phyloP scores from a whole-genome alignment of 441 rosid species.

The Corymbia citriodora region DNA sequence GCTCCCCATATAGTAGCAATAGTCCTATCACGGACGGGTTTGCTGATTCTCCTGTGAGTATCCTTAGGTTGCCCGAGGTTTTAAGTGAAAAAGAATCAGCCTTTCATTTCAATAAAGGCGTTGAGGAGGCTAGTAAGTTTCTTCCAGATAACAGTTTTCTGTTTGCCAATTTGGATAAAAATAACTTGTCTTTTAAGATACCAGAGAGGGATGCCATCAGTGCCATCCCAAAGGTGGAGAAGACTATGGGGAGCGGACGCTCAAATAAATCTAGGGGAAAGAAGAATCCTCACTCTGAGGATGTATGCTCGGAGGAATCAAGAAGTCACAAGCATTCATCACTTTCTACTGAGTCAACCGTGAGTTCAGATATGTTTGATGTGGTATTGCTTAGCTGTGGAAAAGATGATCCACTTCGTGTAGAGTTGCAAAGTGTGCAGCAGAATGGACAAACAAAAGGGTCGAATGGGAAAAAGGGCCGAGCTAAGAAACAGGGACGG shows the following conservation, averaged over 20 bases:
- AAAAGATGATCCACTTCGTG: slow-evolving; percentile 38
- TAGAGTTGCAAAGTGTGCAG: slow-evolving; percentile 27
- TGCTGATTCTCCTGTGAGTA: slow-evolving; percentile 31
- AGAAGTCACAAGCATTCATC: slow-evolving; percentile 35
- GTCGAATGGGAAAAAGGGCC: slow-evolving; percentile 19
- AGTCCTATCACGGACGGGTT: slow-evolving; percentile 16
- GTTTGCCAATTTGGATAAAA: slow-evolving; percentile 9
- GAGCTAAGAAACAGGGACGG: slow-evolving; percentile 25
- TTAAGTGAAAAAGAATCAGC: slow-evolving; percentile 18
- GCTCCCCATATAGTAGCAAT: slow-evolving; percentile 20
- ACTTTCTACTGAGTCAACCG: slow-evolving; percentile 20
- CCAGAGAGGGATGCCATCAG: slow-evolving; percentile 13
- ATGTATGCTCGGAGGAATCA: slow-evolving; percentile 10
- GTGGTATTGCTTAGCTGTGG: slow-evolving; percentile 34
- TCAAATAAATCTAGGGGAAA: slow-evolving; percentile 24
- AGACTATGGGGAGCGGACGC: background rate
- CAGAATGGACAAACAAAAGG: slow-evolving; percentile 13
- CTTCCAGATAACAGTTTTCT: slow-evolving; percentile 21
- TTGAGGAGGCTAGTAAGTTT: slow-evolving; percentile 41
- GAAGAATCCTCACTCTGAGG: slow-evolving; percentile 25
- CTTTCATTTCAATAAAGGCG: slow-evolving; percentile 28
- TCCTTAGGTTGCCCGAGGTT: slow-evolving; percentile 26
- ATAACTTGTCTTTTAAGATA: slow-evolving; percentile 18
- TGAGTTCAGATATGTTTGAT: slow-evolving; percentile 51
- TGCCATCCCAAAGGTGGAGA: slow-evolving; percentile 4